phyloP scores from a whole-genome alignment of 2,329 filamentous ascomycete species.

The Pseudogymnoascus sp. region DNA sequence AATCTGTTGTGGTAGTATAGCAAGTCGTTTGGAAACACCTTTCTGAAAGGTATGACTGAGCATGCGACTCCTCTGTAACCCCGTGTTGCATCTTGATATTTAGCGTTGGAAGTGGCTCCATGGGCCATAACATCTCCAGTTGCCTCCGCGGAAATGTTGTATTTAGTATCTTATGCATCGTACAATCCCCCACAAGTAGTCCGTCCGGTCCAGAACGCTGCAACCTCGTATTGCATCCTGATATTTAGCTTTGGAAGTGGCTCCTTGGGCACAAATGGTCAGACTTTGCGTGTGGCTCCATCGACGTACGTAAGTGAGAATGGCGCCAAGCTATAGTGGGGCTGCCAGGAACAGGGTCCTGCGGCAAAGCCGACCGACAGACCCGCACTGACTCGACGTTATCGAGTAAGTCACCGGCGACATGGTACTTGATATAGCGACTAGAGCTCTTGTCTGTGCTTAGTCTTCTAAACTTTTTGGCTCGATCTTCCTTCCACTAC shows the following conservation, averaged over 20 bases:
- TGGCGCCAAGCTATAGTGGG: too few species aligned
- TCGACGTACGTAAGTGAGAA: background rate
- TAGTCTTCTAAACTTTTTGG: background rate
- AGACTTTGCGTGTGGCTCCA: background rate
- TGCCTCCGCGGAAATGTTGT: too few species aligned
- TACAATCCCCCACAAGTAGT: background rate
- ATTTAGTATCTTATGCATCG: background rate
- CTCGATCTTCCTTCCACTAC: background rate
- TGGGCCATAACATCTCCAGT: too few species aligned
- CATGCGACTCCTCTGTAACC: too few species aligned
- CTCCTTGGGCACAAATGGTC: background rate
- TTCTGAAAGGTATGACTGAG: too few species aligned
- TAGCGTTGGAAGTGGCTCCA: too few species aligned
- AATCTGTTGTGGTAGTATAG: too few species aligned
- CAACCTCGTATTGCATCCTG: background rate
- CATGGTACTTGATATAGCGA: background rate
- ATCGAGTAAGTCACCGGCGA: background rate
- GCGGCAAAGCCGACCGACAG: background rate
- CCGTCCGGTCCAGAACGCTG: background rate
- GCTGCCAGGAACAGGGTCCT: conserved; percentile 21
- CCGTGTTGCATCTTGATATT: too few species aligned
- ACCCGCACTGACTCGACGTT: background rate
- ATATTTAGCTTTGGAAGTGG: background rate
- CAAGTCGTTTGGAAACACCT: too few species aligned
- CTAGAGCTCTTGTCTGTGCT: background rate